phyloP scores from a whole-genome alignment of 805 yeast genomes.

The Tetrapisispora iriomotensis region DNA sequence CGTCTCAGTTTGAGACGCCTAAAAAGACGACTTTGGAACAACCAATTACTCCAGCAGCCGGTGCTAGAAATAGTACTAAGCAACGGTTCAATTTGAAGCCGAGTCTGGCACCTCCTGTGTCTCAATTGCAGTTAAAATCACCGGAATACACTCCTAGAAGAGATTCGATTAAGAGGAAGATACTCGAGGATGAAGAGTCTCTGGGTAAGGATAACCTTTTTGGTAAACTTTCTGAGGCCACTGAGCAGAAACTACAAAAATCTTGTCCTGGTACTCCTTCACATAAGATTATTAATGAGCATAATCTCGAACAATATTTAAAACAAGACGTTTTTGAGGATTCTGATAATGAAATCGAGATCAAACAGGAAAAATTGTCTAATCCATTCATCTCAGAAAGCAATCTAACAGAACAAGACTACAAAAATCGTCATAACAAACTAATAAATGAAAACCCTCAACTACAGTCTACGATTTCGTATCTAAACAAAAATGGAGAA shows the following conservation, averaged over 20 bases:
- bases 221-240: background rate
- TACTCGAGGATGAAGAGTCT: background rate
- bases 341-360: conserved; percentile 1
- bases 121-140: conserved; percentile 14
- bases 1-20: conserved; percentile 2
- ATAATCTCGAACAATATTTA: conserved; percentile 27
- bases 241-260: conserved; percentile 1
- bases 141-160: conserved; percentile 26
- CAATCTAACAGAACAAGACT: conserved; percentile 8
- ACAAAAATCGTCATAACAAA: conserved; percentile 10
- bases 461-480: conserved; percentile 18
- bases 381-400: conserved; percentile 14
- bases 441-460: conserved; percentile 14
- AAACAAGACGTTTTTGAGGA: background rate
- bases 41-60: too few relatives aligned
- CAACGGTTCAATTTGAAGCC: conserved; percentile 11
- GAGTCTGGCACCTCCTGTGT: conserved; percentile 10
- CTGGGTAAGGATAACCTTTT: background rate
- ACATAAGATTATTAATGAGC: conserved; percentile 27
- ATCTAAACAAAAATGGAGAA: conserved; percentile 29
- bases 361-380: background rate
- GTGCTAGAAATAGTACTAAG: too few relatives aligned
- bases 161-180: background rate
- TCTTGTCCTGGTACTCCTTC: conserved; percentile 30
- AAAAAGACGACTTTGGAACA: too few relatives aligned